Base-by-base conservation (phyloP, 2,329 filamentous ascomycete species). In the Pseudogymnoascus sp. region DNA sequence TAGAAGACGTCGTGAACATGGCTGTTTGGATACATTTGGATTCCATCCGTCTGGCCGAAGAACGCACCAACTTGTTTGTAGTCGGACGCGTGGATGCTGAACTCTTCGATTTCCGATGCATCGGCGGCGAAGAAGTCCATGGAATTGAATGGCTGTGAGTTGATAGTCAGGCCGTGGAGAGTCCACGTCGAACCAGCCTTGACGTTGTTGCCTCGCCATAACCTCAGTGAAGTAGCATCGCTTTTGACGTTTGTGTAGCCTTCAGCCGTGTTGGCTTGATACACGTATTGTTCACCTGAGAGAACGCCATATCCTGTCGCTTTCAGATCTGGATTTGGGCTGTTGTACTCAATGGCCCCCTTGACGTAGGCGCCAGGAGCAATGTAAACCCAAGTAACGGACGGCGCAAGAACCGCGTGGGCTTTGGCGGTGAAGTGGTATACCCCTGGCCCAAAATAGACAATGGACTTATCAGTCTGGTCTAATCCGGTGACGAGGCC, bases 51-150 rank as follows among this genome's bases (percentile, higher is more conserved):
- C 63, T 75, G 73, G 20, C 64, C 65, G 60, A 71, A 75, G 62
- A 70, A 75, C 9, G 73, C 70, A 8, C 73, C 73, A 33, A 75
- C 73, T 62, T 75, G 73, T 65, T 75, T 75, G 63, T 74, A 75
- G 60, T 75, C 73, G 1, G 61, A 68, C 8, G 66, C 65, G 15
- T 68, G 60, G 36, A 70, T 67, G n/a, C 64, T 62, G 28, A 69
- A 63, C 3, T 60, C 62, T 58, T 68, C 65, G 22, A 70, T 65
- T 30, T 50, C 25, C 14, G 43, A 50, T 50, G 14, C 12, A 33
- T 60, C 25, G 22, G 39, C 60, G 18, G 63, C 62, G 18, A 61
- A 60, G 53, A 68, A 68, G 63, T 75, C 73, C 67, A 75, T 72
- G 41, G 65, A 72, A 63, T 75, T 75, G 67, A 75, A 75, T 0